Evolutionary conservation across 805 yeast genomes (phyloP).

Genomic region (Candida andamanensis): DNA sequence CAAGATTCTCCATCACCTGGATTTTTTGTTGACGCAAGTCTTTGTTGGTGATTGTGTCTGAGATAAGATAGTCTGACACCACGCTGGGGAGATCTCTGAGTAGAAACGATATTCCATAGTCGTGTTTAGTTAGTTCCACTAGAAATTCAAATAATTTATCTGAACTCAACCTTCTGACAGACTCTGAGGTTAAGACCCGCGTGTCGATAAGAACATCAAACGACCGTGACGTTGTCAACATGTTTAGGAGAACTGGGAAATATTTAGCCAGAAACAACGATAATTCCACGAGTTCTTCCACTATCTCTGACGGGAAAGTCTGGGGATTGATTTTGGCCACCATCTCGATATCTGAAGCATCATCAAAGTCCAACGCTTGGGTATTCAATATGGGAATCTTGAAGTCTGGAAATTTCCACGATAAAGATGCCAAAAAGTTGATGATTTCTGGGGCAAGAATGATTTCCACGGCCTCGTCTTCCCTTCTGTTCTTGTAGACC

Average conservation of each 20-base stretch:
- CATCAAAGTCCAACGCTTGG: conserved; percentile 12
- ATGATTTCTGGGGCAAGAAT: conserved; percentile 15
- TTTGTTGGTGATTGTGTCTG: conserved; percentile 13
- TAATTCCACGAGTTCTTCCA: conserved; percentile 7
- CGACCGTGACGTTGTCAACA: conserved; percentile 13
- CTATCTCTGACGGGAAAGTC: conserved; percentile 9
- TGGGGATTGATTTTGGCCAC: conserved; percentile 13
- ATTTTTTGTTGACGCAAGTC: conserved; percentile 23
- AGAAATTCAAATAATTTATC: conserved; percentile 20
- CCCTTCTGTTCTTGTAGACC: conserved; percentile 2
- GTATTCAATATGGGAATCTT: conserved; percentile 13
- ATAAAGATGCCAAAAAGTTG: conserved; percentile 16
- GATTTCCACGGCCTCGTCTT: conserved; percentile 4
- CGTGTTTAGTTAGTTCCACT: conserved; percentile 15
- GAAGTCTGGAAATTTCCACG: conserved; percentile 12
- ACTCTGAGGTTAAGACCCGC: conserved; percentile 7
- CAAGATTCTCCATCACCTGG: conserved; percentile 19
- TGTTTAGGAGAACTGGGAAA: conserved; percentile 23
- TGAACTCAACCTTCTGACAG: conserved; percentile 5
- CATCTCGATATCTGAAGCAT: conserved; percentile 17
- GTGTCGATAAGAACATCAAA: conserved; percentile 12
- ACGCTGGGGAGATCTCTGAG: conserved; percentile 21
- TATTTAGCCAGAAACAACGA: conserved; percentile 15
- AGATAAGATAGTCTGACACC: conserved; percentile 17
- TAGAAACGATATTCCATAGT: conserved; percentile 16